Conservation (phyloP, 2,329 filamentous ascomycete species). For the Parascedosporium putredinis region DNA sequence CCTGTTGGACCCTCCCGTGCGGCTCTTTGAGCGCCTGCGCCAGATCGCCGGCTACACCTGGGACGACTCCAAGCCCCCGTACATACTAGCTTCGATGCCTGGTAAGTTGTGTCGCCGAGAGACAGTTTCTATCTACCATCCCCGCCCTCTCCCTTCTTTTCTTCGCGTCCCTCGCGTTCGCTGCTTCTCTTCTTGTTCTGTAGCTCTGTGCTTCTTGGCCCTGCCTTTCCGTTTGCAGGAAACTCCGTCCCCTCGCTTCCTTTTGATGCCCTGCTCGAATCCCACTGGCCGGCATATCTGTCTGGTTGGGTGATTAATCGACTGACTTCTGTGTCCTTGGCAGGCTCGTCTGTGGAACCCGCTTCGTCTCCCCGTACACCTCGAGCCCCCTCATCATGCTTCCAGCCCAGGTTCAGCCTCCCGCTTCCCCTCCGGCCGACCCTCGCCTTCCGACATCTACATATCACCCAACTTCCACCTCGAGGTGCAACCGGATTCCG, state of each 20-base stretch:
- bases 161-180: not conserved
- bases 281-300: not conserved
- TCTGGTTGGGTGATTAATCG: not conserved
- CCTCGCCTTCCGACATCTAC: constrained; percentile 30
- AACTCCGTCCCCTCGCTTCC: not conserved
- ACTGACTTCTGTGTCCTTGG: not conserved
- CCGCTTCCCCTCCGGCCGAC: constrained; percentile 31
- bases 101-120: constrained; percentile 36
- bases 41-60: constrained; percentile 67
- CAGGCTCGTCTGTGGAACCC: constrained; percentile 59
- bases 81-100: constrained; percentile 77
- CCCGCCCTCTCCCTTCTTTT: not conserved
- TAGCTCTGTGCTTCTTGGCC: not conserved
- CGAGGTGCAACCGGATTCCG: constrained; percentile 29
- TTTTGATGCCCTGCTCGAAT: not conserved
- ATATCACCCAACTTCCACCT: constrained; percentile 22
- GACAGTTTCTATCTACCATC: no score
- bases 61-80: constrained; percentile 53
- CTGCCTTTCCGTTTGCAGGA: not conserved
- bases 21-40: constrained; percentile 61
- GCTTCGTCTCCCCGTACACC: constrained; percentile 39
- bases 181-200: not conserved
- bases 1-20: constrained; percentile 51
- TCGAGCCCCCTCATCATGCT: constrained; percentile 33
- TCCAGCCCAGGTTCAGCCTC: constrained; percentile 32